Base-by-base conservation (phyloP, 768 basidiomycete genomes). In the Xerocomellus dryophilus region DNA sequence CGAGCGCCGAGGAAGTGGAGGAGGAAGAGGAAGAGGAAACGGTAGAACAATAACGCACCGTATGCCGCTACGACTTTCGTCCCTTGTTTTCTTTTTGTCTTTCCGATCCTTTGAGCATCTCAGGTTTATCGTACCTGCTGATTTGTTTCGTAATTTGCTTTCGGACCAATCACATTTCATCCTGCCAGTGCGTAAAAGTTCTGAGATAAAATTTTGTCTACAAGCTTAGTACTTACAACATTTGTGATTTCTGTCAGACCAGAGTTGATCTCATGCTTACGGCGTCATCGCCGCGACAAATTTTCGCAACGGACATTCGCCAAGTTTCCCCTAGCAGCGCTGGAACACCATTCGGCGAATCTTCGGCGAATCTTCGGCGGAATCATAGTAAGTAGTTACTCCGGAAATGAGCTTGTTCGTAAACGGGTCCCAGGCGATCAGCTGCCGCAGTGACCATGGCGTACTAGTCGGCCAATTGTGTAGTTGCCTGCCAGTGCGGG, bases 1-100 rank as follows among this genome's bases (percentile, higher is more conserved):
- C 83, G 15, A 72, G 62, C 1, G 63, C 71, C 35, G 64, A 66
- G 2, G 79, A 74, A n/a, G 78, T 3, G 29, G 29, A 29, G 3
- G 29, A 1, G 29, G 29, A 79, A 35, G 75, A 75, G 14, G 73
- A 73, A 15, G 72, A 66, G 15, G 74, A 76, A 20, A 68, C 32
- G 6, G 61, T 56, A 53, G 65, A 71, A 44, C 71, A 72, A 71
- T 72, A 67, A 65, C 48, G 23, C 51, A 21, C n/a, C 18, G 9
- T 41, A n/a, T 5, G 34, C 5, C 20, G 8, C 29, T 9, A 14
- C 4, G 45, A 25, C 18, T 48, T 34, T 45, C 8, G 8, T 57
- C 42, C 23, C 32, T 38, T 48, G 15, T 43, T 47, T 56, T 31
- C 41, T n/a, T 43, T 54, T 54, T 25, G 2, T 3, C 18, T 15